These are phyloP conservation scores for Multifurca ochricompacta DNA, from an alignment of 768 basidiomycete species.

Conservation along the genomic window DNA sequence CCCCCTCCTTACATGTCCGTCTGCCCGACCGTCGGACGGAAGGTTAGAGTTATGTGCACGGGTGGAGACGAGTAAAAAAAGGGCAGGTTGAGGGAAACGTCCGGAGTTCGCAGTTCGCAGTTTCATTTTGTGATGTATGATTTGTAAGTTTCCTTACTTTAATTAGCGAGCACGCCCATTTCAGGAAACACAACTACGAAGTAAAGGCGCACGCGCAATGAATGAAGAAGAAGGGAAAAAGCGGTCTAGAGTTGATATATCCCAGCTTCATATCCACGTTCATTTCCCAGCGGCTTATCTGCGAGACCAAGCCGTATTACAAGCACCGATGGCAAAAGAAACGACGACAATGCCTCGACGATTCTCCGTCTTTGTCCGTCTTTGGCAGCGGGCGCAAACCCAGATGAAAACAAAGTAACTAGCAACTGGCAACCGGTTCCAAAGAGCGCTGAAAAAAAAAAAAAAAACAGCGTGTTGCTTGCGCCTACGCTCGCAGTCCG, in stretches of 20 bases:
- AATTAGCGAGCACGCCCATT: neutral
- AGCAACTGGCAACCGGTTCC: constrained; percentile 9
- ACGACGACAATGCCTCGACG: constrained; percentile 16
- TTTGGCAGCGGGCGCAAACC: neutral
- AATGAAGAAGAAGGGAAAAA: neutral
- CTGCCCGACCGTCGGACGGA: constrained; percentile 3
- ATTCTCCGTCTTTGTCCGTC: constrained; percentile 15
- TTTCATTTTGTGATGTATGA: neutral
- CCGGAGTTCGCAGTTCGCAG: neutral
- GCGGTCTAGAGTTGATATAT: neutral
- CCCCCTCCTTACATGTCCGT: neutral
- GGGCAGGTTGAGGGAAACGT: neutral
- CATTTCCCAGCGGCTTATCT: neutral
- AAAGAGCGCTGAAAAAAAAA: neutral
- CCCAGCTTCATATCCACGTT: neutral
- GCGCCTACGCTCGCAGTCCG: neutral
- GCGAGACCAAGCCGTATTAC: neutral
- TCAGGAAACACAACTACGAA: neutral
- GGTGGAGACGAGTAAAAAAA: neutral
- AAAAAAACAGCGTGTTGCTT: neutral
- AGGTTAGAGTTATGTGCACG: neutral
- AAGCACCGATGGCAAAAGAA: constrained; percentile 6
- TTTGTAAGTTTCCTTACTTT: neutral
- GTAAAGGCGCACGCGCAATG: neutral
- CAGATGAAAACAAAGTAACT: neutral